Conservation (phyloP, 2,329 filamentous ascomycete species). For the Ceratocystis variospora region DNA sequence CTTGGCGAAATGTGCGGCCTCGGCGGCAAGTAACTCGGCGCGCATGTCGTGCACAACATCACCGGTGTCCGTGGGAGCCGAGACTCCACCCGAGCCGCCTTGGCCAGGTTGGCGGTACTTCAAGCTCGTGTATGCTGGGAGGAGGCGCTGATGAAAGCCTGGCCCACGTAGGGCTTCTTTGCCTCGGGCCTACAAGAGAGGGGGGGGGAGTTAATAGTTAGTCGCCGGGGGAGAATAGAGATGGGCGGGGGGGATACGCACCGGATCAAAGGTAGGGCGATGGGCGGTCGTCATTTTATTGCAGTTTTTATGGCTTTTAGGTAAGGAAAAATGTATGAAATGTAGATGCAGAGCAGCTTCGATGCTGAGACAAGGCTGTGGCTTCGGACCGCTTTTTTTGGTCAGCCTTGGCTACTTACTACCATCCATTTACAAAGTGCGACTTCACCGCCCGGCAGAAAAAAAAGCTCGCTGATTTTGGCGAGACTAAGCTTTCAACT, state of each 20-base stretch:
- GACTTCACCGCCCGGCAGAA: conserved; percentile 39
- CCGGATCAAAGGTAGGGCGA: conserved; percentile 92
- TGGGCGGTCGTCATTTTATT: conserved; percentile 50
- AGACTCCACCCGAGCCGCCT: conserved; percentile 52
- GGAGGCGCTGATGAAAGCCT: conserved; percentile 89
- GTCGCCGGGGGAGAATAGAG: conserved; percentile 18
- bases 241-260: conserved; percentile 29
- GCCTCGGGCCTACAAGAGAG: conserved; percentile 54
- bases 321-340: not conserved
- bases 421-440: conserved; percentile 24
- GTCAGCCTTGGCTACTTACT: conserved; percentile 1
- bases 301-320: not conserved
- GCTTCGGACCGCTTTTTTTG: not conserved
- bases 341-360: not conserved
- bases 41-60: conserved; percentile 57
- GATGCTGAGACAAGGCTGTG: conserved; percentile 9
- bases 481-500: no score
- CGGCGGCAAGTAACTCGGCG: conserved; percentile 77
- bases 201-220: not conserved
- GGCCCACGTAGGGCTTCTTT: conserved; percentile 90
- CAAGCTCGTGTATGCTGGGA: conserved; percentile 84
- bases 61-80: conserved; percentile 35
- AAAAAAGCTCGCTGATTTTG: conserved; percentile 12
- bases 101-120: conserved; percentile 82
- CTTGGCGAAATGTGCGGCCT: conserved; percentile 78